phyloP scores from a whole-genome alignment of 2,329 filamentous ascomycete species.

The Bisporella sp. region DNA sequence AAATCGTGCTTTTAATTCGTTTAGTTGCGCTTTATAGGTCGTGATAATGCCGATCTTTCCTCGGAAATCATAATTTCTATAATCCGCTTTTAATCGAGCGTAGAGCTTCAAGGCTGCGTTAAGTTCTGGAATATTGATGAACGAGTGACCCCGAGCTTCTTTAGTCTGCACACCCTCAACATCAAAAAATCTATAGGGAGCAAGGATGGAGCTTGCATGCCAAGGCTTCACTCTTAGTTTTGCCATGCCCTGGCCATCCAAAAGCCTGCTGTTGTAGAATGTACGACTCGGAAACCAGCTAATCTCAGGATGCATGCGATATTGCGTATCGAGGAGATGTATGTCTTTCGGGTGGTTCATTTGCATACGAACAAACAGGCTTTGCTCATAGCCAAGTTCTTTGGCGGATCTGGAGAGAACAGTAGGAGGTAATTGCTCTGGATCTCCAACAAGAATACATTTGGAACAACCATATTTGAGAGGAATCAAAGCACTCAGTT shows the following conservation, averaged over 20 bases:
- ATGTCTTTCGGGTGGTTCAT: slow-evolving; percentile 81
- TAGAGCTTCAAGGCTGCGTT: slow-evolving; percentile 83
- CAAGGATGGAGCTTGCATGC: slow-evolving; percentile 76
- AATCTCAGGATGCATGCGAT: slow-evolving; percentile 98
- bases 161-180: slow-evolving; percentile 80
- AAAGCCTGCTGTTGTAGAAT: slow-evolving; percentile 84
- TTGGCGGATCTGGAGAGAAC: slow-evolving; percentile 92
- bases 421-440: slow-evolving; percentile 92
- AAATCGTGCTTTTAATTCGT: slow-evolving; percentile 72
- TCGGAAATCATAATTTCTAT: slow-evolving; percentile 58
- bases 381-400: slow-evolving; percentile 92
- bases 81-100: slow-evolving; percentile 69
- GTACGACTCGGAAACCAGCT: slow-evolving; percentile 82
- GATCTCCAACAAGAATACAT: slow-evolving; percentile 94
- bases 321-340: slow-evolving; percentile 93
- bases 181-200: slow-evolving; percentile 95
- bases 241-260: slow-evolving; percentile 81
- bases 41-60: slow-evolving; percentile 96
- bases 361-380: slow-evolving; percentile 97
- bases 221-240: slow-evolving; percentile 70
- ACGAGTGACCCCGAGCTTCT: slow-evolving; percentile 77
- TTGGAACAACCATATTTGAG: slow-evolving; percentile 96
- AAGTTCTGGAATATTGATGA: slow-evolving; percentile 83
- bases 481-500: slow-evolving; percentile 91
- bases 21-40: slow-evolving; percentile 90